These are phyloP conservation scores for Penicillium atrosanguineum DNA, from an alignment of 495 filamentous ascomycete genomes.

Conservation along the genomic window DNA sequence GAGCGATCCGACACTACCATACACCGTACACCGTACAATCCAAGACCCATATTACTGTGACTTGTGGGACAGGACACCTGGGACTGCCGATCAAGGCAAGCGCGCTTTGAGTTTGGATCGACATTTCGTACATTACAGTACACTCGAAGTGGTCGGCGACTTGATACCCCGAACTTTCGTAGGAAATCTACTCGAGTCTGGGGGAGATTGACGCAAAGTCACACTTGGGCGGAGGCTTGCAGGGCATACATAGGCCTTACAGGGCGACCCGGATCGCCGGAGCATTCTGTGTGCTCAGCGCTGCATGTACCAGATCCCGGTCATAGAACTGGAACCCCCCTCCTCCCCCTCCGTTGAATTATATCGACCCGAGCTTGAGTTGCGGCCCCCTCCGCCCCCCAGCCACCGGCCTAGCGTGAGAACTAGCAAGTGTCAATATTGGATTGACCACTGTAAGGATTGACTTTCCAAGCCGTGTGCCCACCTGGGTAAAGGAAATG, in stretches of 20 bases:
- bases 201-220: not conserved
- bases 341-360: not conserved
- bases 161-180: not conserved
- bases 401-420: no score
- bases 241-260: not conserved
- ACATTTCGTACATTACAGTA: not conserved
- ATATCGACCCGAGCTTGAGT: not conserved
- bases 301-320: conserved; percentile 10
- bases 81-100: not conserved
- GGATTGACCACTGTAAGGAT: not conserved
- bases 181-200: not conserved
- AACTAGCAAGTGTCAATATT: no score
- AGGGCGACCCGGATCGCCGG: conserved; percentile 9
- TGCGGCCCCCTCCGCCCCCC: not conserved
- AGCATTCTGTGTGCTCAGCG: conserved; percentile 9
- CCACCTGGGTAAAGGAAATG: not conserved
- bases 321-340: not conserved
- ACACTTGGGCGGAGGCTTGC: not conserved
- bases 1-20: not conserved
- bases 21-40: not conserved
- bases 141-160: not conserved
- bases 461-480: not conserved
- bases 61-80: not conserved
- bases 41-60: not conserved
- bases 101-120: conserved; percentile 1